phyloP scores from a whole-genome alignment of 2,329 filamentous ascomycete species.

The Huntiella omanensis region DNA sequence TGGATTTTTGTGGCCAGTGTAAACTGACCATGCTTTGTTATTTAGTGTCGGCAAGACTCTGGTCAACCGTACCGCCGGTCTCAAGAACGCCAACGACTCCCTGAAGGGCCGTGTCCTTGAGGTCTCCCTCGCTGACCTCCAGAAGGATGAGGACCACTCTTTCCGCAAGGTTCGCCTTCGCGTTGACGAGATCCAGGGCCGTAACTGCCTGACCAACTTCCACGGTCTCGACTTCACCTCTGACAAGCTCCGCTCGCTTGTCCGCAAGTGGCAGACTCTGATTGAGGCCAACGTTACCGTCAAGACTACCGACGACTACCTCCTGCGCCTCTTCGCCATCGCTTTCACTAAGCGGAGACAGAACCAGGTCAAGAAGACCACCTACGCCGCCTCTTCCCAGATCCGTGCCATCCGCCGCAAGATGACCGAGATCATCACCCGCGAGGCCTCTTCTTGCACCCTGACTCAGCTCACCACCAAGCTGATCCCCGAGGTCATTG shows the following conservation, averaged over 20 bases:
- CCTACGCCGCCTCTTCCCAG: constrained; percentile 91
- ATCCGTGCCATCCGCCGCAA: constrained; percentile 97
- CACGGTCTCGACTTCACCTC: constrained; percentile 99
- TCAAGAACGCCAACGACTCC: constrained; percentile 99
- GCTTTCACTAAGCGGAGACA: constrained; percentile 98
- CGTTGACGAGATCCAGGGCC: constrained; percentile 97
- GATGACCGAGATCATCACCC: constrained; percentile 98
- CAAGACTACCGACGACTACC: constrained; percentile 99
- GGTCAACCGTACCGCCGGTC: constrained; percentile 97
- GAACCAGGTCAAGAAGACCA: constrained; percentile 99
- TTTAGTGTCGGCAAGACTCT: constrained; percentile 96
- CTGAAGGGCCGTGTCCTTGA: constrained; percentile 98
- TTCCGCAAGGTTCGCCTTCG: constrained; percentile 99
- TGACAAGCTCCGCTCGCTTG: constrained; percentile 97
- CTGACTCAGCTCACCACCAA: constrained; percentile 93
- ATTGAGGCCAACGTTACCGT: constrained; percentile 99
- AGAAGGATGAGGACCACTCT: constrained; percentile 98
- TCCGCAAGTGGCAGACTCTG: constrained; percentile 98
- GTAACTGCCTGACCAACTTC: constrained; percentile 99
- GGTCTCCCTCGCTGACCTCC: constrained; percentile 94
- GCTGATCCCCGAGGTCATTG: constrained; percentile 98
- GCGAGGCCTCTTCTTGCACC: constrained; percentile 86
- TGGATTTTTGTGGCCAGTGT: constrained; percentile 1
- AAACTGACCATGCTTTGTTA: constrained; percentile 12
- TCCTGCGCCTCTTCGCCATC: constrained; percentile 95